Base-by-base conservation (phyloP, 2,329 filamentous ascomycete species). In the Sclerotinia borealis region DNA sequence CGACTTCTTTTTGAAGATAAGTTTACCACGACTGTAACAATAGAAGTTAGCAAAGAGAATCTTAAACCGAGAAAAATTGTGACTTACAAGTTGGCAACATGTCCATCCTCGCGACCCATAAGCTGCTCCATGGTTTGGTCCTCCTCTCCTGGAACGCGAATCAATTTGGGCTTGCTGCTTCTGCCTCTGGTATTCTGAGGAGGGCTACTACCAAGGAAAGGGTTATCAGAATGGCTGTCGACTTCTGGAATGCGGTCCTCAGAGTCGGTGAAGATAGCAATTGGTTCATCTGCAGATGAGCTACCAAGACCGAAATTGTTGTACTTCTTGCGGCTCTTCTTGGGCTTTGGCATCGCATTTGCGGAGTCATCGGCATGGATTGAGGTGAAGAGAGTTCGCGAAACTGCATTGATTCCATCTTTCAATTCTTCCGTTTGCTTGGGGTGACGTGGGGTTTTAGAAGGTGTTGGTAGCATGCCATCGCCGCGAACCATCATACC, bases 61-160 rank as follows among this genome's bases (percentile, higher is more conserved):
- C 37, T 49, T 36, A 29, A 34, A 27, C 13, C 45, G 19, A 17
- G 39, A 58, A 34, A n/a, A 15, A 49, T 61, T 51, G n/a, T 22
- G 87, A 41, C 89, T 83, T 81, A 92, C 89, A 93, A 93, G 15
- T 87, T 83, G 70, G 87, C 91, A 66, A 92, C 79, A 72, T 92
- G 82, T 65, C 91, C 91, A 74, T 93, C 89, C 4, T 87, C 82
- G 36, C 88, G 86, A 51, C 89, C 83, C 8, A 90, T 84, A 65
- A 92, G 79, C 3, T 83, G 78, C 68, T 74, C 71, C 31, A 72
- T 39, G 43, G 65, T 63, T 22, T 69, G 67, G 31, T 79, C 77
- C 36, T 83, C 83, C 71, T 86, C 83, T 48, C 86, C 84, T 65
- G 63, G 77, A 68, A 86, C 80, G 22, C 75, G 73, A 29, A 86